Evolutionary conservation across 352 stramenopile species (phyloP).

Genomic region (Phytophthora aleatoria): DNA sequence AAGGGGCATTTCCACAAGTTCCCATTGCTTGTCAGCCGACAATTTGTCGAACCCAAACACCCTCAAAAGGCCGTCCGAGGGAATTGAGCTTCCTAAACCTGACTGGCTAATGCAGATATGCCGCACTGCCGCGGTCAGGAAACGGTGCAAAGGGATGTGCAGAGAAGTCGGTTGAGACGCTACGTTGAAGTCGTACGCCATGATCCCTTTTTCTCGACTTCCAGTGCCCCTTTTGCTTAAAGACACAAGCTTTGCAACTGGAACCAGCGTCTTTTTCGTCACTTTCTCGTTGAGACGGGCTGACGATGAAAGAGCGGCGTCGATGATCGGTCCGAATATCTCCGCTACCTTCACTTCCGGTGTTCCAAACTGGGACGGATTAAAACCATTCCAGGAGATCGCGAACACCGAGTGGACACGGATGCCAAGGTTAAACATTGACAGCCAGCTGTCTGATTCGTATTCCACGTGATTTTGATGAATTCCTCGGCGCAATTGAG

Average conservation of each 20-base stretch:
- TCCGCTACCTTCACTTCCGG: constrained; percentile 39
- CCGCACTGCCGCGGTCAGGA: constrained; percentile 71
- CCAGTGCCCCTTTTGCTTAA: constrained; percentile 15
- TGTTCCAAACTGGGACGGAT: constrained; percentile 38
- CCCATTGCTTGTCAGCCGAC: constrained; percentile 44
- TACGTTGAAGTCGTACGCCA: constrained; percentile 74
- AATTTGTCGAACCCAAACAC: constrained; percentile 68
- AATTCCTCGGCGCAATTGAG: constrained; percentile 71
- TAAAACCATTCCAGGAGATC: constrained; percentile 77
- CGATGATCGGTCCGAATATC: constrained; percentile 57
- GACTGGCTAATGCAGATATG: constrained; percentile 67
- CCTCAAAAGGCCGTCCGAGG: constrained; percentile 49
- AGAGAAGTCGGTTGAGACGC: constrained; percentile 65
- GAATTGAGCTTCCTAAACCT: constrained; percentile 54
- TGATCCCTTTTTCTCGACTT: constrained; percentile 28
- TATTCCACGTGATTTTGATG: constrained; percentile 87
- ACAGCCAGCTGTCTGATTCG: constrained; percentile 87
- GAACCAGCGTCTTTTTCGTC: constrained; percentile 51
- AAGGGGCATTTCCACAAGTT: constrained; percentile 81
- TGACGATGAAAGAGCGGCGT: constrained; percentile 53
- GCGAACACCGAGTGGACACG: constrained; percentile 86
- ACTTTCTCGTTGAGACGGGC: constrained; percentile 50
- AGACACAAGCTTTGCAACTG: constrained; percentile 39
- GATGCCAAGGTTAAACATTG: constrained; percentile 90
- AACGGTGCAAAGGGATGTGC: constrained; percentile 85